Conservation (phyloP, 2,329 filamentous ascomycete genomes). For the Plenodomus lindquistii region DNA sequence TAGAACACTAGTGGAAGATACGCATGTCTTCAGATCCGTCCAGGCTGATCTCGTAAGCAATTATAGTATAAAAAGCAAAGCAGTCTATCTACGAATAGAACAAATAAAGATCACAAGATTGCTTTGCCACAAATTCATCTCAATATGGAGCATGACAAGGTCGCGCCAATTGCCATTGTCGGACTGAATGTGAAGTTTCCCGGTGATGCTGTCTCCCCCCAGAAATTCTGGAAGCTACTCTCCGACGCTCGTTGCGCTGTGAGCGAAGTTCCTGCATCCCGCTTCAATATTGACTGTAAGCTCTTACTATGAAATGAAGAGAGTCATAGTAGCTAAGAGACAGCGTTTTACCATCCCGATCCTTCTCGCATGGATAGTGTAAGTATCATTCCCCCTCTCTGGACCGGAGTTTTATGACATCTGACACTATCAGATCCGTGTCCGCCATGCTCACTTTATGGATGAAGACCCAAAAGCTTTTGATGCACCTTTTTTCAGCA, state of each 20-base stretch:
- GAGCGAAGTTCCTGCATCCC: background rate
- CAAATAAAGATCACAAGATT: no score
- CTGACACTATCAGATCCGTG: no score
- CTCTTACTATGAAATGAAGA: background rate
- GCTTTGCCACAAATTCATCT: no score
- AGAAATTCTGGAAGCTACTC: background rate
- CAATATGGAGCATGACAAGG: background rate
- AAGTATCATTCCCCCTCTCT: background rate
- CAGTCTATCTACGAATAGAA: no score
- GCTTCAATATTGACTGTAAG: conserved; percentile 1
- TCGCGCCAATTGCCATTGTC: background rate
- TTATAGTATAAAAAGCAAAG: no score
- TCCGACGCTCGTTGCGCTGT: background rate
- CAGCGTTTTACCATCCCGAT: conserved; percentile 1
- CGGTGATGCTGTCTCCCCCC: background rate
- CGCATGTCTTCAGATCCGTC: no score
- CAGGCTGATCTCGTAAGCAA: no score
- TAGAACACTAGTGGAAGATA: no score
- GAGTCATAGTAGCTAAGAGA: background rate
- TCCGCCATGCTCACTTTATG: conserved; percentile 18
- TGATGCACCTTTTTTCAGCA: conserved; percentile 28
- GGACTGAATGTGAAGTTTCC: conserved; percentile 1
- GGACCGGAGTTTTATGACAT: no score
- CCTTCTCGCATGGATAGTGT: background rate
- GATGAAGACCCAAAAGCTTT: conserved; percentile 20